Base-by-base conservation (phyloP, 1,284 basidiomycete species). In the Fereydounia khargensis region DNA sequence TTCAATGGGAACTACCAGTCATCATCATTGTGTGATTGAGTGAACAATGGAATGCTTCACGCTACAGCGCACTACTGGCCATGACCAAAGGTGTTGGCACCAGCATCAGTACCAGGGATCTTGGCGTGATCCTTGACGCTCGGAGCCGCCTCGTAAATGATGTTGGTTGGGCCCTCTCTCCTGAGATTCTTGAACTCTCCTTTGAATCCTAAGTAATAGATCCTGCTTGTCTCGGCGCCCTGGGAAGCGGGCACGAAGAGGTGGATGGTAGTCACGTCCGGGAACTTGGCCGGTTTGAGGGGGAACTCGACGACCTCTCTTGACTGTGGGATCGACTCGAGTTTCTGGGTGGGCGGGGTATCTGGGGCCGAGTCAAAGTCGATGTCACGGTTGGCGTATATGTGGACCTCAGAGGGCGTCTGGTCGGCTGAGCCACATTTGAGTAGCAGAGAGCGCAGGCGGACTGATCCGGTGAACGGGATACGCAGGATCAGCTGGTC, bases 91-190 rank as follows among this genome's bases (percentile, higher is more conserved):
- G 50, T 33, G 37, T 62, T 46, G 10, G 65, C 37, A 13, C 58
- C 56, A 3, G 50, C 32, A 14, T 41, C 48, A 6, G 47, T 61
- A 19, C 53, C 58, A 9, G 22, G 35, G 11, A 67, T 48, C 31
- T 63, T 67, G 35, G 52, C 23, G 35, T 73, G 70, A 31, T 70
- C 70, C 28, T 70, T 62, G 46, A 66, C 39, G 47, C 68, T 63
- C 0, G 72, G 72, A 4, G 72, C 62, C 28, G 58, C 47, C 48
- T 74, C 72, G 42, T 74, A 74, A 35, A 74, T 57, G 42, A 74
- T 63, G 30, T 64, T 65, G 2, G 52, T 42, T 0, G 72, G 70
- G 3, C 58, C 52, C 25, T 48, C 48, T 7, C 59, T 19, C 13
- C 42, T 38, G 38, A 33, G 33, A 6, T 53, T 49, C 3, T 51